Conservation (phyloP, 371 early-diverging fungal species). For the Globomyces sp. region DNA sequence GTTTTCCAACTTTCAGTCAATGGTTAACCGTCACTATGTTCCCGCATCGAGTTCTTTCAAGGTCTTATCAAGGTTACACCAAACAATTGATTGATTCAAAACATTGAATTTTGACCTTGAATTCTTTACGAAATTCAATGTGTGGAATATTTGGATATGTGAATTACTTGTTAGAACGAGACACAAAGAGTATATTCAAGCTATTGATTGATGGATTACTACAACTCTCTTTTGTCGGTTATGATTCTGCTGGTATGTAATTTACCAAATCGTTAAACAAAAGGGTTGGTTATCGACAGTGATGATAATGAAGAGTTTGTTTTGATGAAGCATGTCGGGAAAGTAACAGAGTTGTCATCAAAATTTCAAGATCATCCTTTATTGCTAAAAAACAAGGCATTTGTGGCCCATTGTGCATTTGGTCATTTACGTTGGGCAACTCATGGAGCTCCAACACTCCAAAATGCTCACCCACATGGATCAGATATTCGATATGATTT, state of each 20-base stretch:
- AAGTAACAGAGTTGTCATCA: conserved; percentile 54
- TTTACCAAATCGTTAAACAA: neutral
- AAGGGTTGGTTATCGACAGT: conserved; percentile 56
- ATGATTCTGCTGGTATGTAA: conserved; percentile 56
- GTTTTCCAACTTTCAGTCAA: no score
- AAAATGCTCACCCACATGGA: conserved; percentile 69
- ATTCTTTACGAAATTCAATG: conserved; percentile 55
- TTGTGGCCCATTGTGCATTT: conserved; percentile 55
- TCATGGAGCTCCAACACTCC: conserved; percentile 65
- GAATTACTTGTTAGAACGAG: conserved; percentile 60
- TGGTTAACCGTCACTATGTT: no score
- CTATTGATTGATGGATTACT: conserved; percentile 61
- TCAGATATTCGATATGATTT: conserved; percentile 62
- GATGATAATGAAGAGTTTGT: conserved; percentile 44
- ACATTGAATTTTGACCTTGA: neutral
- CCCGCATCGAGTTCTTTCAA: no score
- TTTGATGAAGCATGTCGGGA: conserved; percentile 61
- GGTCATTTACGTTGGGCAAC: conserved; percentile 79
- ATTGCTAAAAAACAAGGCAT: conserved; percentile 22
- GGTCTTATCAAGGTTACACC: no score
- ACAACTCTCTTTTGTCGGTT: conserved; percentile 68
- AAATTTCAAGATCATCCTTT: conserved; percentile 13
- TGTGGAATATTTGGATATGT: conserved; percentile 96
- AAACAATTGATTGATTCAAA: no score
- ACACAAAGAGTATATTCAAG: conserved; percentile 56